Percentiles rank a stretch among this genome's conserved stretches.
Evolutionary conservation across 441 rosid genomes (phyloP).

Genomic region (Capsella rubella): DNA sequence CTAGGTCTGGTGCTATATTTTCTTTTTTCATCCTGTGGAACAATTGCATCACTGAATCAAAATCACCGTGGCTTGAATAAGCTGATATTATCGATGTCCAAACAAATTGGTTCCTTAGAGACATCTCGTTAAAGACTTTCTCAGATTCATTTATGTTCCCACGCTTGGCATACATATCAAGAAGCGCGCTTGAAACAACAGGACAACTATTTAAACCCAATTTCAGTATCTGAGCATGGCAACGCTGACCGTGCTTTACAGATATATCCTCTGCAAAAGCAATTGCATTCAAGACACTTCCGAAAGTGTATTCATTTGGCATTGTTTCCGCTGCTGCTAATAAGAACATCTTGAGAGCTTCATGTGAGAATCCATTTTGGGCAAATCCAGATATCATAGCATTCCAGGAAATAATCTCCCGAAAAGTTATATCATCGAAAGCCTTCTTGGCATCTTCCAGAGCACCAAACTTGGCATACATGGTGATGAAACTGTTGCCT

Average conservation of each 20-base stretch:
- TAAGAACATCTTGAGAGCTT: slow-evolving; percentile 61
- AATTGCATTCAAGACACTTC: slow-evolving; percentile 87
- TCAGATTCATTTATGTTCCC: slow-evolving; percentile 79
- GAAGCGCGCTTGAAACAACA: slow-evolving; percentile 75
- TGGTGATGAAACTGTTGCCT: slow-evolving; percentile 76
- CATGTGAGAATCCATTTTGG: slow-evolving; percentile 67
- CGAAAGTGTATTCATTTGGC: slow-evolving; percentile 82
- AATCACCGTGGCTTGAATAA: slow-evolving; percentile 84
- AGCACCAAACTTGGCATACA: slow-evolving; percentile 77
- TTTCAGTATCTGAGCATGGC: slow-evolving; percentile 76
- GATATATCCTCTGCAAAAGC: slow-evolving; percentile 79
- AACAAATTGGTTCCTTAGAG: slow-evolving; percentile 61
- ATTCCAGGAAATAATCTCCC: slow-evolving; percentile 80
- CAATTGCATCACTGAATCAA: slow-evolving; percentile 66
- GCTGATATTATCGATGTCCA: slow-evolving; percentile 94
- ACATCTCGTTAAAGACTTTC: slow-evolving; percentile 64
- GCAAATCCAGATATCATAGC: slow-evolving; percentile 85
- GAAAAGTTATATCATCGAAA: slow-evolving; percentile 60
- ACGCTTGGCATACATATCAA: slow-evolving; percentile 93
- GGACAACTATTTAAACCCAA: slow-evolving; percentile 64
- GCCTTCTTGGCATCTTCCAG: slow-evolving; percentile 67
- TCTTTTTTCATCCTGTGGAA: slow-evolving; percentile 67
- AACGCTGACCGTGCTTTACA: slow-evolving; percentile 69
- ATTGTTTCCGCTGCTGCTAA: slow-evolving; percentile 51
- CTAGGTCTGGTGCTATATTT: slow-evolving; percentile 69